These are phyloP conservation scores for Brassica balearica DNA, from an alignment of 441 rosid genomes.

Conservation along the genomic window DNA sequence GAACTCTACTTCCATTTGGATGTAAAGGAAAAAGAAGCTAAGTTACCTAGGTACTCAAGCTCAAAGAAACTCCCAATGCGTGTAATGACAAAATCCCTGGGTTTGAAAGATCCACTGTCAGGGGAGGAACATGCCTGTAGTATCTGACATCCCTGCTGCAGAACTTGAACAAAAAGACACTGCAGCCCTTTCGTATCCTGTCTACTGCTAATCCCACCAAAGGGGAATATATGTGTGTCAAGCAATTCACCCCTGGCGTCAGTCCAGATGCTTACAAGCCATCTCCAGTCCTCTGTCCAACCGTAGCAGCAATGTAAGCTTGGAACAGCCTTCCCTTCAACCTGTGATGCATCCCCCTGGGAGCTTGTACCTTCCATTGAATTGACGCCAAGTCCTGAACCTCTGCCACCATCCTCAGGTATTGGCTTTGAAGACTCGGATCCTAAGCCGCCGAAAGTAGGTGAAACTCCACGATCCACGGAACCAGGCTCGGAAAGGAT, in stretches of 20 bases:
- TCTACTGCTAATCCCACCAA: constrained; percentile 99
- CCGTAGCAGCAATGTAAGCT: constrained; percentile 99
- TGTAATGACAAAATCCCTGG: constrained; percentile 91
- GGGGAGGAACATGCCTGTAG: constrained; percentile 88
- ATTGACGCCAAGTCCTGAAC: constrained; percentile 63
- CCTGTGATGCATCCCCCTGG: constrained; percentile 74
- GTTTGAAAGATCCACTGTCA: constrained; percentile 79
- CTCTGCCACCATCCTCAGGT: constrained; percentile 74
- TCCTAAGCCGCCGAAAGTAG: constrained; percentile 59
- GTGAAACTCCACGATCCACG: constrained; percentile 81
- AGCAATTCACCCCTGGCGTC: constrained; percentile 99
- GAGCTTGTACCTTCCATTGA: constrained; percentile 68
- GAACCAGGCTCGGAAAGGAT: constrained; percentile 99
- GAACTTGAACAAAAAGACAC: constrained; percentile 96
- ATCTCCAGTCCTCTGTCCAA: constrained; percentile 99
- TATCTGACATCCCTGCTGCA: constrained; percentile 99
- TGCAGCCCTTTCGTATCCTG: constrained; percentile 99
- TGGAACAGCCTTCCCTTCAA: constrained; percentile 78
- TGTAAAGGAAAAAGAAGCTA: constrained; percentile 26
- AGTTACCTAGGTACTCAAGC: constrained; percentile 94
- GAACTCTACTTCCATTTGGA: neutral
- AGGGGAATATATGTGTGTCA: constrained; percentile 96
- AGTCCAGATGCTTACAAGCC: constrained; percentile 99
- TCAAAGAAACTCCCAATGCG: constrained; percentile 97
- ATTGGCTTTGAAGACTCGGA: constrained; percentile 68